Conservation (phyloP, 495 filamentous ascomycete genomes). For the Aspergillus haitiensis region DNA sequence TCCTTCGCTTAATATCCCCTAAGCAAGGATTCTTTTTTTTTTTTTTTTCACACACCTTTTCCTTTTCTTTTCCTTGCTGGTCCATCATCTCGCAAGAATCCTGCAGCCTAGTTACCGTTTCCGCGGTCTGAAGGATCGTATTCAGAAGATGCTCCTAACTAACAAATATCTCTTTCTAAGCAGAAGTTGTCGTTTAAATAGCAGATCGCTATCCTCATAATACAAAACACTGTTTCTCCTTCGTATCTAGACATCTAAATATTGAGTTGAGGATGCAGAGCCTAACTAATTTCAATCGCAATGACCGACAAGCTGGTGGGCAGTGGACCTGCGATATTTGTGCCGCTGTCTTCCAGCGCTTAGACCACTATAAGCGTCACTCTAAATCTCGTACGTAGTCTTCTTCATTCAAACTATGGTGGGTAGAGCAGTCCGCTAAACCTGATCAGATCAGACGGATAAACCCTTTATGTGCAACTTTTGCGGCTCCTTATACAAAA, state of each 20-base stretch:
- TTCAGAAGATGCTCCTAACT: not conserved
- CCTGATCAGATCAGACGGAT: conserved; percentile 24
- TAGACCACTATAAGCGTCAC: conserved; percentile 39
- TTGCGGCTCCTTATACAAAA: conserved; percentile 34
- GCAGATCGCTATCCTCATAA: not conserved
- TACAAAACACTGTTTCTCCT: not conserved
- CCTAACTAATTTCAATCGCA: not conserved
- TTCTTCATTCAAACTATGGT: not conserved
- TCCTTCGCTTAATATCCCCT: conserved; percentile 6
- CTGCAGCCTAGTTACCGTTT: conserved; percentile 3
- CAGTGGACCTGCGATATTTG: conserved; percentile 35
- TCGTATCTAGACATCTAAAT: not conserved
- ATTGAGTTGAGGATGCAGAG: not conserved
- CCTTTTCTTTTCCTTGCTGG: not conserved
- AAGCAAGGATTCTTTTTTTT: not conserved
- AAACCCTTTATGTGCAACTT: conserved; percentile 31
- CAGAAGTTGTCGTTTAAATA: not conserved
- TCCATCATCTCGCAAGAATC: not conserved
- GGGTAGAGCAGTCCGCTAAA: not conserved
- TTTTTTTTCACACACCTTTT: not conserved
- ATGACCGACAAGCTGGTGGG: conserved; percentile 5
- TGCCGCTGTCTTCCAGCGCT: conserved; percentile 30
- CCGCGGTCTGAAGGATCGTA: not conserved
- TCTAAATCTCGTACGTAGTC: conserved; percentile 28
- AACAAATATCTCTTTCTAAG: not conserved